Evolutionary conservation across 2,329 filamentous ascomycete species (phyloP), one percentile per base, ranked within the genome.

Genomic region (Tolypocladium album): DNA sequence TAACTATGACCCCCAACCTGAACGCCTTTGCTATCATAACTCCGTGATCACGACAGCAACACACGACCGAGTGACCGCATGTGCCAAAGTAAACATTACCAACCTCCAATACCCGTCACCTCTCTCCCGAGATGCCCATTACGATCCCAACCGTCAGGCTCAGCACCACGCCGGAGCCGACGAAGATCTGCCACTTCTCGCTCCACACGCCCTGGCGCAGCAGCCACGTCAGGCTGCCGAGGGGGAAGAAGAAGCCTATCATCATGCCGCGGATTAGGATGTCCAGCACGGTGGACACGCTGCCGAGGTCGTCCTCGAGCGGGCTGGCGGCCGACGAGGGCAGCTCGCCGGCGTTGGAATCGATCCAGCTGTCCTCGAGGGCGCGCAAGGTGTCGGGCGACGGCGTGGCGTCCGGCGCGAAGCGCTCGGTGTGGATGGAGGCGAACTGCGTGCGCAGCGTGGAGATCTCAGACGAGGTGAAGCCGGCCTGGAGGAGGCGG

Each of bases 171-270:
- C 94, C 94, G 53, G 92, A 88, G 58, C 89, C 85, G 20, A 97
- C 90, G 66, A 93, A 93, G 67, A 96, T 84, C 71, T 92, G 87
- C 78, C 91, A 89, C 68, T 92, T 81, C 69, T 88, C 85, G 62
- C 87, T 89, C 85, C 92, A 96, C 61, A 97, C 86, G 0, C 90
- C 92, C 61, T 94, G 89, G 72, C 92, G 81, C 64, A 93, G 82
- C 57, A 95, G 77, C 91, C 92, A 97, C 58, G 88, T 86, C 60
- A 93, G 78, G 67, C 90, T 92, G 0, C 90, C 93, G 12, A 97
- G 74, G 4, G 94, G 94, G 85, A 93, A 97, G 72, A 99, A 89
- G 78, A 97, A 99, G 0, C 94, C 94, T 68, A 94, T 89, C 61
- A 95, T 78, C 72, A 94, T 90, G 5, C 92, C 94, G 75, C 88